Conservation (phyloP, 441 rosid species). For the Geranium incanum region DNA sequence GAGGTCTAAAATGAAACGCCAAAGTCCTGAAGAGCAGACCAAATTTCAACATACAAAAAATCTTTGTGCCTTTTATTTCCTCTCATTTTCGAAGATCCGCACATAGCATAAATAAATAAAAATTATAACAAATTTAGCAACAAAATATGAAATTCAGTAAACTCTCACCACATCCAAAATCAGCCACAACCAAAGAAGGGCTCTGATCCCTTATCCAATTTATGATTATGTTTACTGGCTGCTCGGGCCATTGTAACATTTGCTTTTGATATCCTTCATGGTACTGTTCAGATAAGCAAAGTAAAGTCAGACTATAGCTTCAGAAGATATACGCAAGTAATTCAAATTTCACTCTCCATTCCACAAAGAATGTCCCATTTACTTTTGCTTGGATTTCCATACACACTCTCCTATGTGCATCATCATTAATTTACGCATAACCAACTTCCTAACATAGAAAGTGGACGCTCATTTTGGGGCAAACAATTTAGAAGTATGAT, state of each 20-base stretch:
- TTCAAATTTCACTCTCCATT: background rate
- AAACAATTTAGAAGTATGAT: too few relatives aligned
- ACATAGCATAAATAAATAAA: background rate
- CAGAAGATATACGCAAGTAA: background rate
- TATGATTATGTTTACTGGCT: slow-evolving; percentile 62
- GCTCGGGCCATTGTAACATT: slow-evolving; percentile 93
- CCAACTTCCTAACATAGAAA: too few relatives aligned
- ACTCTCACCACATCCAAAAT: slow-evolving; percentile 90
- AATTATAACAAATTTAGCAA: background rate
- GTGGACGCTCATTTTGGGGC: too few relatives aligned
- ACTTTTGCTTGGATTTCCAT: background rate
- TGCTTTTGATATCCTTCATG: slow-evolving; percentile 91
- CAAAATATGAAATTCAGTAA: slow-evolving; percentile 12
- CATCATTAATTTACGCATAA: too few relatives aligned
- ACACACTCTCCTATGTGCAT: background rate
- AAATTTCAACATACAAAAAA: background rate
- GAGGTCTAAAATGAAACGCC: background rate
- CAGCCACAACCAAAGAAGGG: slow-evolving; percentile 74
- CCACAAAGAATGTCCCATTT: background rate
- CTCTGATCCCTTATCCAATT: slow-evolving; percentile 55
- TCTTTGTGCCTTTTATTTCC: background rate
- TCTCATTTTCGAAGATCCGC: background rate
- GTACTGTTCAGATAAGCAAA: slow-evolving; percentile 46
- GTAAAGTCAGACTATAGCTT: slow-evolving; percentile 11
- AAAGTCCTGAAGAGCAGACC: background rate